Evolutionary conservation across 805 yeast species (phyloP), one percentile per base, ranked within the genome.

Genomic region (Cyberlindnera sargentensis): DNA sequence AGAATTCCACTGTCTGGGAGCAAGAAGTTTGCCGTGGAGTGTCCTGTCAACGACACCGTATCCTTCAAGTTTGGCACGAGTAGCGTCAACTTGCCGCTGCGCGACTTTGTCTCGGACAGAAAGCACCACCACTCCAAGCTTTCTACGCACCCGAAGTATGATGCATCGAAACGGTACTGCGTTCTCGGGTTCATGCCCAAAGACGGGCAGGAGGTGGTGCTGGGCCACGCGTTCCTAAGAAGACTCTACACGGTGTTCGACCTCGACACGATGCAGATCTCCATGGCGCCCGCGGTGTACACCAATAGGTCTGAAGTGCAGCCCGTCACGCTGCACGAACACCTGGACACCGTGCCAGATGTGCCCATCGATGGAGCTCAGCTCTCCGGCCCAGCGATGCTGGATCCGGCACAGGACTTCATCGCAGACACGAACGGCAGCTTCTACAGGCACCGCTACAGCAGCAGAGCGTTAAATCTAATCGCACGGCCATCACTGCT

Each of bases 181-280:
- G n/a, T 40, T 0, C 31, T 57, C 15, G 54, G 51, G 4, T 40
- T 56, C 8, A 3, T 30, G 25, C 45, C 53, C 31, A 39, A 31
- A 31, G 11, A 30, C 2, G 25, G 24, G 8, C 40, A 39, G 23
- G 35, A 20, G 2, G 41, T 54, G 1, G 45, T 57, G 3, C 34
- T 57, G 9, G 61, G 61, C 1, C 52, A 47, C 4, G 47, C 46
- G 6, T 55, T 57, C 36, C 43, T 57, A 6, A 47, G 50, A 37
- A 34, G 50, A 8, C 9, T 45, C 3, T 57, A 57, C 28, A 46
- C 52, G 7, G 57, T 56, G 8, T 57, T 51, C 38, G 61, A 57
- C 40, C 36, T 55, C 7, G 60, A 55, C 39, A 34, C 36, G 11
- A 47, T 51, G 52, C 53, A 53, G 27, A 36, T 57, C 5, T 48